Evolutionary conservation across 768 basidiomycete genomes (phyloP).

Genomic region (Rhizopogon roseolus): DNA sequence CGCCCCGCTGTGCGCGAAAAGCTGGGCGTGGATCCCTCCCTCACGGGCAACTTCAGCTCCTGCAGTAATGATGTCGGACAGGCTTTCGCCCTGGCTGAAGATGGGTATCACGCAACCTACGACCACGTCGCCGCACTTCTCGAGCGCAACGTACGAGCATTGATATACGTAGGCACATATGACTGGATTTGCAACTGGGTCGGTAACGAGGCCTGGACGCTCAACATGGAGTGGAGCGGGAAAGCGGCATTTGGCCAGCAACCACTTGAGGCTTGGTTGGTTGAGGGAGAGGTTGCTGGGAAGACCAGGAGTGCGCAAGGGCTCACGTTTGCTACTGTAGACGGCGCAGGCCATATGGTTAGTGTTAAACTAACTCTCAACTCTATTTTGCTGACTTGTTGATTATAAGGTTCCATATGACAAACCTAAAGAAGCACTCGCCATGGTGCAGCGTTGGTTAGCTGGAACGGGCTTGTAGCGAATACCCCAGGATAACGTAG

Average conservation of each 20-base stretch:
- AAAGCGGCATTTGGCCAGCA: slow-evolving; percentile 42
- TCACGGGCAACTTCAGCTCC: slow-evolving; percentile 35
- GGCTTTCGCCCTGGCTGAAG: slow-evolving; percentile 45
- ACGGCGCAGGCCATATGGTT: slow-evolving; percentile 77
- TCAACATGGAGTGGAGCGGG: slow-evolving; percentile 70
- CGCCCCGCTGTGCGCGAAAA: slow-evolving; percentile 43
- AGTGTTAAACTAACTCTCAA: slow-evolving; percentile 2
- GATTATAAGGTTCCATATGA: slow-evolving; percentile 52
- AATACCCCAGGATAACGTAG: no score
- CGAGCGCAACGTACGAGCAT: slow-evolving; percentile 68
- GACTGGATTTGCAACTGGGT: slow-evolving; percentile 82
- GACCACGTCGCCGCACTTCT: slow-evolving; percentile 47
- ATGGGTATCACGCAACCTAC: slow-evolving; percentile 28
- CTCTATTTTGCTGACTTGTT: slow-evolving; percentile 1
- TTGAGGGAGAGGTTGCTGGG: slow-evolving; percentile 44
- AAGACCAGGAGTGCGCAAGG: slow-evolving; percentile 52
- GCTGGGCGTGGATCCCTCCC: slow-evolving; percentile 58
- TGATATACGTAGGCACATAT: slow-evolving; percentile 72
- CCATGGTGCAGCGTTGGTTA: slow-evolving; percentile 47
- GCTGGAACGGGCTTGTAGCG: slow-evolving; percentile 22
- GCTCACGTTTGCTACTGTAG: slow-evolving; percentile 64
- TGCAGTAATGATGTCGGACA: slow-evolving; percentile 37
- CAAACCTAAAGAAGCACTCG: slow-evolving; percentile 51
- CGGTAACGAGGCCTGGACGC: slow-evolving; percentile 73
- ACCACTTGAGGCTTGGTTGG: slow-evolving; percentile 54